A percentile compares a stretch with the other conserved stretches of the same genome.
phyloP scores from a whole-genome alignment of 306 rosid genomes.

The Cicer arietinum region DNA sequence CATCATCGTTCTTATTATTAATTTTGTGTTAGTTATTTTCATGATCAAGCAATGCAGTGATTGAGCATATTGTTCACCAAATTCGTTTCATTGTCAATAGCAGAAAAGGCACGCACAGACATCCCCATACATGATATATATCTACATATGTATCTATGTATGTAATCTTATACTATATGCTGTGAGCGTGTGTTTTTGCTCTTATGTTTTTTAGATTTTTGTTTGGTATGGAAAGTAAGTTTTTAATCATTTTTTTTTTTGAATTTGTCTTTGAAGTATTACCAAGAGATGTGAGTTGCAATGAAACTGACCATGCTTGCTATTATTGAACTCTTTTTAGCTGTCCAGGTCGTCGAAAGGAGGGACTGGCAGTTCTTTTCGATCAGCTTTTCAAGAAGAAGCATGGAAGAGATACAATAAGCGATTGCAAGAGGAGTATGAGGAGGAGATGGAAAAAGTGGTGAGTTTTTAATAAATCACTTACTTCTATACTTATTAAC shows the following conservation, averaged over 20 bases:
- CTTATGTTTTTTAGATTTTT: neutral
- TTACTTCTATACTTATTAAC: neutral
- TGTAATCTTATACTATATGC: neutral
- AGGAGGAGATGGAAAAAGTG: slow-evolving; percentile 95
- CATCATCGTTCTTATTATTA: neutral
- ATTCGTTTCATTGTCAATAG: neutral
- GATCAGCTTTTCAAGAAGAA: slow-evolving; percentile 82
- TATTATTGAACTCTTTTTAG: slow-evolving; percentile 57
- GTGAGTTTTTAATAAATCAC: slow-evolving; percentile 50
- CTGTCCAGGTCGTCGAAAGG: slow-evolving; percentile 68
- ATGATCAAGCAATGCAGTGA: neutral
- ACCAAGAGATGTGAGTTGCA: neutral
- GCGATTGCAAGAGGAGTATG: slow-evolving; percentile 81
- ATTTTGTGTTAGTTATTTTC: neutral
- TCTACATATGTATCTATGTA: neutral
- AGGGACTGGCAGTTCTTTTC: slow-evolving; percentile 60
- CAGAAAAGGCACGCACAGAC: neutral
- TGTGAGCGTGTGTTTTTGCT: neutral
- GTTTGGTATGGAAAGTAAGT: neutral
- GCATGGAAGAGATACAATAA: slow-evolving; percentile 86
- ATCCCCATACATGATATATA: neutral
- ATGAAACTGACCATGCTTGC: slow-evolving; percentile 50
- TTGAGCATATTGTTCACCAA: slow-evolving; percentile 17
- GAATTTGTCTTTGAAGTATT: neutral
- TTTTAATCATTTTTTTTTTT: neutral